Conservation (phyloP, 2,329 filamentous ascomycete species). For the Talaromyces albobiverticillius region DNA sequence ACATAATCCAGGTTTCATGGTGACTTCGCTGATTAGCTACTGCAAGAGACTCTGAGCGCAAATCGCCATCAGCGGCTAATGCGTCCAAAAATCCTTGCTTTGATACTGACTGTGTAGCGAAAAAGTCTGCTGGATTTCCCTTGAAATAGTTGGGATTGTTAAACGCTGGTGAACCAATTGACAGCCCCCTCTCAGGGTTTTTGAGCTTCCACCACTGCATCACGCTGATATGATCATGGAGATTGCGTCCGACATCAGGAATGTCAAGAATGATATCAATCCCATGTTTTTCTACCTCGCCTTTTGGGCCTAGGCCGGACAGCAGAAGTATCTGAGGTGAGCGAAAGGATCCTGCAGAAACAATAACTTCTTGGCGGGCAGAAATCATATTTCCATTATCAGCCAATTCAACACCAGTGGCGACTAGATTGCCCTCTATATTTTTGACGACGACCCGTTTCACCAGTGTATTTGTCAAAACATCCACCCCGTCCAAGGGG, state of each 20-base stretch:
- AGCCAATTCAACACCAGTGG: background rate
- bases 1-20: slow-evolving; percentile 8
- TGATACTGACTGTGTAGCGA: slow-evolving; percentile 12
- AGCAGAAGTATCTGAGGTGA: slow-evolving; percentile 39
- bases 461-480: slow-evolving; percentile 4
- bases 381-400: slow-evolving; percentile 1
- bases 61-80: background rate
- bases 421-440: background rate
- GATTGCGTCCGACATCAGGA: slow-evolving; percentile 10
- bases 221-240: slow-evolving; percentile 13
- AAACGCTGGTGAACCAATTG: slow-evolving; percentile 16
- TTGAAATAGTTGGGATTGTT: slow-evolving; percentile 15
- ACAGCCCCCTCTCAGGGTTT: slow-evolving; percentile 17
- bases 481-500: background rate
- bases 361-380: slow-evolving; percentile 41
- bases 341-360: slow-evolving; percentile 41
- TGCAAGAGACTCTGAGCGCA: background rate
- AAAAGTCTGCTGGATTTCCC: slow-evolving; percentile 19
- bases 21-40: slow-evolving; percentile 1
- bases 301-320: slow-evolving; percentile 26
- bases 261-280: slow-evolving; percentile 22
- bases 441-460: slow-evolving; percentile 5
- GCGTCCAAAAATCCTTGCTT: slow-evolving; percentile 9
- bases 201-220: slow-evolving; percentile 19
- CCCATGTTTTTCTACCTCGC: slow-evolving; percentile 22